A percentile compares a stretch with the other conserved stretches of the same genome.
Evolutionary conservation across 2,329 filamentous ascomycete genomes (phyloP).

Genomic region (Sporothrix protearum): DNA sequence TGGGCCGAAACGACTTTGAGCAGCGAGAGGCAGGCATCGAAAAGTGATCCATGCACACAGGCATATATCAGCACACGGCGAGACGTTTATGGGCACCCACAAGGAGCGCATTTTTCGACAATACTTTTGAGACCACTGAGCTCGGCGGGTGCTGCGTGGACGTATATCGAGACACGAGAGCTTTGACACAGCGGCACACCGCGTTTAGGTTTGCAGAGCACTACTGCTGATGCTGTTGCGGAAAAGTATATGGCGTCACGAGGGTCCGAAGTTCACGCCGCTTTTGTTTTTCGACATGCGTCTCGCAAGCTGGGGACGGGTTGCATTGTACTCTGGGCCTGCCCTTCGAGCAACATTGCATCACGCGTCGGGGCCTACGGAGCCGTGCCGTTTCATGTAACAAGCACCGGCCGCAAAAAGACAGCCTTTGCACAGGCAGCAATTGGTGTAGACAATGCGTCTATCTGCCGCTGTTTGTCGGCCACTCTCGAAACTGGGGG

Average conservation of each 20-base stretch:
- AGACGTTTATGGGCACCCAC: neutral
- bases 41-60: neutral
- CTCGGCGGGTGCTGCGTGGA: neutral
- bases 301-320: neutral
- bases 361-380: neutral
- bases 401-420: no score
- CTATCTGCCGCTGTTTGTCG: neutral
- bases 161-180: neutral
- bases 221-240: neutral
- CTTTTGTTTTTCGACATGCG: neutral
- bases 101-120: no score
- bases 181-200: neutral
- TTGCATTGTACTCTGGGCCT: neutral
- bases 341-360: neutral
- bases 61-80: neutral
- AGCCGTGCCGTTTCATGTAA: neutral
- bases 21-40: neutral
- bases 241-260: neutral
- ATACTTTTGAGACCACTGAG: neutral
- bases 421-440: neutral
- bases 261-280: neutral
- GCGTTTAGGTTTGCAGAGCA: neutral
- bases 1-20: slow-evolving; percentile 26
- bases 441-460: neutral
- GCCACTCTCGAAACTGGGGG: neutral